Percentiles rank a stretch among this genome's conserved stretches.
phyloP scores from a whole-genome alignment of 139 green algal genomes.

The Coccomyxa sp. region DNA sequence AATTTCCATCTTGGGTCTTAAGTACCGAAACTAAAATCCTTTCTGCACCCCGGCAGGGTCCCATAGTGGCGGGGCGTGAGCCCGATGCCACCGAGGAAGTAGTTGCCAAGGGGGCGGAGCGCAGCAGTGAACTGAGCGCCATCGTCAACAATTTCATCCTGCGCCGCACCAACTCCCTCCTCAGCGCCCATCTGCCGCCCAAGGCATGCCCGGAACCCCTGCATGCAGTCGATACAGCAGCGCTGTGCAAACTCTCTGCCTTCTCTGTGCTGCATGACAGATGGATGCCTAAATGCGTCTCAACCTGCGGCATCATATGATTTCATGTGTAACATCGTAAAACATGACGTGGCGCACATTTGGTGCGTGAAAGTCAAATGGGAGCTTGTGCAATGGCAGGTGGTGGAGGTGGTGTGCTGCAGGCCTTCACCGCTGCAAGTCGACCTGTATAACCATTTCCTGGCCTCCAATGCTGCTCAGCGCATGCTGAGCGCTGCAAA shows the following conservation, averaged over 20 bases:
- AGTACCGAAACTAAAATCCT: too few relatives aligned
- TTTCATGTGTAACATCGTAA: too few relatives aligned
- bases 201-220: constrained; percentile 59
- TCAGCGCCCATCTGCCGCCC: constrained; percentile 91
- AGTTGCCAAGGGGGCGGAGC: constrained; percentile 43
- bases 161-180: constrained; percentile 90
- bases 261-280: neutral
- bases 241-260: neutral
- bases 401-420: constrained; percentile 96
- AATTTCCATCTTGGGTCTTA: too few relatives aligned
- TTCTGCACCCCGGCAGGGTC: constrained; percentile 3
- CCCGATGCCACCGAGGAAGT: constrained; percentile 73
- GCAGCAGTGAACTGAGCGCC: constrained; percentile 71
- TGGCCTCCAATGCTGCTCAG: constrained; percentile 76
- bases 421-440: constrained; percentile 81
- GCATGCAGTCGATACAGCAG: neutral
- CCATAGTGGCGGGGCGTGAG: constrained; percentile 82
- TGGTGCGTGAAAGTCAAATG: too few relatives aligned
- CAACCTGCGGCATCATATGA: neutral
- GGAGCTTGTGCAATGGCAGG: constrained; percentile 30
- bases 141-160: constrained; percentile 99
- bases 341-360: too few relatives aligned
- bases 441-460: constrained; percentile 88
- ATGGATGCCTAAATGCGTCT: neutral
- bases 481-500: constrained; percentile 54